Evolutionary conservation across 2,329 filamentous ascomycete species (phyloP).

Genomic region (Aspergillus amoenus): DNA sequence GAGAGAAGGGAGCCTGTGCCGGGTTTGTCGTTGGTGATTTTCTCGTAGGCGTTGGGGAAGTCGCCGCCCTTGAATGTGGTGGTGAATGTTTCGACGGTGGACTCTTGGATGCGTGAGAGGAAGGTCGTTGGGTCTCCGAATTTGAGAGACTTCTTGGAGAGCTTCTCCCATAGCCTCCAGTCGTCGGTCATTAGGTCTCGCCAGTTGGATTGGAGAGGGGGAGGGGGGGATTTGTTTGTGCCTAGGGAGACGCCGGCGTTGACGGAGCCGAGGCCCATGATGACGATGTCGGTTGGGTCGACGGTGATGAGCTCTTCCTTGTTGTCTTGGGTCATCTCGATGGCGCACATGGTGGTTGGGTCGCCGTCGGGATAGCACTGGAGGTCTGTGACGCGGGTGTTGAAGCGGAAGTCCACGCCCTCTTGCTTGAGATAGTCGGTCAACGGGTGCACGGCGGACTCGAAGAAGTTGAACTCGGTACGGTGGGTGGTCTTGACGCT

Average conservation of each 20-base stretch:
- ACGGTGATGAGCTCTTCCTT: conserved; percentile 24
- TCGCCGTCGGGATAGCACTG: conserved; percentile 19
- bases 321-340: conserved; percentile 24
- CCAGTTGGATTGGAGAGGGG: conserved; percentile 12
- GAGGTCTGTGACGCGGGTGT: conserved; percentile 22
- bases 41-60: conserved; percentile 24
- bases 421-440: conserved; percentile 23
- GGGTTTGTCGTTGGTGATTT: conserved; percentile 34
- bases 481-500: conserved; percentile 22
- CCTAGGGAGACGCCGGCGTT: conserved; percentile 33
- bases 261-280: conserved; percentile 43
- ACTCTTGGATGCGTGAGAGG: conserved; percentile 29
- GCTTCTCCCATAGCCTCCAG: conserved; percentile 40
- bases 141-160: conserved; percentile 32
- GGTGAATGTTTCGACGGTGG: conserved; percentile 41
- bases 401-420: conserved; percentile 29
- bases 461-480: conserved; percentile 26
- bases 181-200: conserved; percentile 27
- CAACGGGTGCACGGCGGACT: conserved; percentile 26
- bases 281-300: conserved; percentile 35
- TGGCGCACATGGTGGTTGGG: conserved; percentile 31
- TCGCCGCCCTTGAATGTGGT: conserved; percentile 34
- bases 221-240: conserved; percentile 27
- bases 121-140: conserved; percentile 39
- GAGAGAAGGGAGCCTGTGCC: conserved; percentile 34